A percentile compares a stretch with the other conserved stretches of the same genome.
These are phyloP conservation scores for Penicillium brasilianum DNA, from an alignment of 2,329 filamentous ascomycete species.

Conservation along the genomic window DNA sequence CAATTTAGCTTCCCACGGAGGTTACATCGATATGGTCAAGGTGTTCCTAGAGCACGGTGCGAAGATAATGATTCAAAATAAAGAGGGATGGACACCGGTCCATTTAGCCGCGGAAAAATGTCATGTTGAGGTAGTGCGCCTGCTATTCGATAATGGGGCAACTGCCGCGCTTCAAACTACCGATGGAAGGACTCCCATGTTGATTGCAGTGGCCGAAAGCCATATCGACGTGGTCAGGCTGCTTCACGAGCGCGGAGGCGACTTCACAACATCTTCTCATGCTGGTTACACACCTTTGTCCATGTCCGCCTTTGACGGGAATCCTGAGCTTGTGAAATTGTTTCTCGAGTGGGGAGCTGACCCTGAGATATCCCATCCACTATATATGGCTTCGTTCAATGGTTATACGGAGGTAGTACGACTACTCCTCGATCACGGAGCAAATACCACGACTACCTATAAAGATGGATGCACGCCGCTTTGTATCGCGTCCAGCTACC, in stretches of 20 bases:
- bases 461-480: neutral
- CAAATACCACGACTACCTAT: neutral
- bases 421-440: neutral
- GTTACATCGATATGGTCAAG: neutral
- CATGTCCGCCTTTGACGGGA: neutral
- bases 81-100: neutral
- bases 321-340: neutral
- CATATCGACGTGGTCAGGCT: neutral
- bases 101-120: neutral
- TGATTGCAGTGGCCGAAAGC: neutral
- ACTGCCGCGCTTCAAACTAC: neutral
- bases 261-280: neutral
- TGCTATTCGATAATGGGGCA: neutral
- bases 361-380: neutral
- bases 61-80: neutral
- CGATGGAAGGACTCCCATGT: neutral
- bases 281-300: neutral
- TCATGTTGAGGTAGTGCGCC: neutral
- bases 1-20: too few relatives aligned
- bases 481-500: neutral
- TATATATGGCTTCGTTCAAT: neutral
- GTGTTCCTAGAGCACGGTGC: neutral
- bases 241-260: neutral
- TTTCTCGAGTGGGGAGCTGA: neutral
- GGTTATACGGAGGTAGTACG: neutral